Percentiles rank a stretch among this genome's conserved stretches.
These are phyloP conservation scores for Chalaropsis thielavioides DNA, from an alignment of 2,329 filamentous ascomycete species.

Conservation along the genomic window DNA sequence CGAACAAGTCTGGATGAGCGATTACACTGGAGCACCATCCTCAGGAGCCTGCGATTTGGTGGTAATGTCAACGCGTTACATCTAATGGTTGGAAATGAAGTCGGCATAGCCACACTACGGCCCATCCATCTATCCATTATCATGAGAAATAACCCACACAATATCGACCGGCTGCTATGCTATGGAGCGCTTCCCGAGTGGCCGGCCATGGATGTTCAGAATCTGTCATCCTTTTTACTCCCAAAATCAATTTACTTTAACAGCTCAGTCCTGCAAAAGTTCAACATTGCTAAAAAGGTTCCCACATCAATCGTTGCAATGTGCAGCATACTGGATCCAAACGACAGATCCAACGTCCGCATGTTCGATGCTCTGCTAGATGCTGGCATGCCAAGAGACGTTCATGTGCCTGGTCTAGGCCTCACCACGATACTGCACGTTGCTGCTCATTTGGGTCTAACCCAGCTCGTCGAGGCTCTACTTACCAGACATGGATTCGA, in stretches of 20 bases:
- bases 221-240: not conserved
- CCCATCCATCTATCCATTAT: constrained; percentile 14
- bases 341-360: not conserved
- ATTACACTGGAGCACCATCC: constrained; percentile 1
- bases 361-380: constrained; percentile 5
- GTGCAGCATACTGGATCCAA: not conserved
- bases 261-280: constrained; percentile 2
- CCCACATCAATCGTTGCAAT: constrained; percentile 9
- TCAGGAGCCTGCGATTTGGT: constrained; percentile 1
- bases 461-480: constrained; percentile 9
- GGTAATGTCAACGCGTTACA: constrained; percentile 11
- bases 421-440: constrained; percentile 6
- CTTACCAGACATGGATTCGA: constrained; percentile 9
- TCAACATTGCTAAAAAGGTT: not conserved
- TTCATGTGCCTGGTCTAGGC: constrained; percentile 5
- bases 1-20: not conserved
- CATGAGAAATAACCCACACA: not conserved
- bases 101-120: not conserved
- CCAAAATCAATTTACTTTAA: constrained; percentile 1
- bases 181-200: not conserved
- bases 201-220: not conserved
- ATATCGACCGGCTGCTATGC: constrained; percentile 9
- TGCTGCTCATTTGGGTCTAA: constrained; percentile 6
- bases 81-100: not conserved
- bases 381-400: constrained; percentile 8